Conservation (phyloP, 2,329 filamentous ascomycete species). For the Raffaelea albimanens region DNA sequence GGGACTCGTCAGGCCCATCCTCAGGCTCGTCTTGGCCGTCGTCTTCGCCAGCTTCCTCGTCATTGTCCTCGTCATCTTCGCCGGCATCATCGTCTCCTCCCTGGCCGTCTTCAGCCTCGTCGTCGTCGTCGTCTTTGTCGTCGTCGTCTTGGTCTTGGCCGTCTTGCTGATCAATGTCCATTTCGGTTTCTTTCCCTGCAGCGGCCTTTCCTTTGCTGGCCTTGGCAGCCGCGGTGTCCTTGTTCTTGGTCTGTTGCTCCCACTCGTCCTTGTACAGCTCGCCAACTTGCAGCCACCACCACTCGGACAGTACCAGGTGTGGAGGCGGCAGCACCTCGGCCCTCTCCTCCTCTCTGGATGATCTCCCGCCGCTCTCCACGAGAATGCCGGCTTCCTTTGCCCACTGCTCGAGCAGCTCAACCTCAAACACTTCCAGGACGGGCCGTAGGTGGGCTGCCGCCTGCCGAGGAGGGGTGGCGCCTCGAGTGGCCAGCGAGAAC, state of each 20-base stretch:
- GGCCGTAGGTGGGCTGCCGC: conserved; percentile 48
- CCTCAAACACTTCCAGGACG: conserved; percentile 54
- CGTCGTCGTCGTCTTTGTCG: neutral
- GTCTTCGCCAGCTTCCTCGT: neutral
- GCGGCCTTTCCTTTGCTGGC: neutral
- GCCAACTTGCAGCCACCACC: conserved; percentile 59
- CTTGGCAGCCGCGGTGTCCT: neutral
- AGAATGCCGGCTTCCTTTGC: conserved; percentile 43
- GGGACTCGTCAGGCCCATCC: neutral
- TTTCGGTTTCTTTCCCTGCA: neutral
- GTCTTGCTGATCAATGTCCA: neutral
- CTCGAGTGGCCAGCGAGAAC: conserved; percentile 53
- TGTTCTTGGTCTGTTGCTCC: neutral
- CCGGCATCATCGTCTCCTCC: neutral
- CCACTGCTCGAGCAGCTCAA: conserved; percentile 50
- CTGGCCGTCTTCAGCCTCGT: neutral
- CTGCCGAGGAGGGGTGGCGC: conserved; percentile 42
- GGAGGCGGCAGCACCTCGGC: neutral
- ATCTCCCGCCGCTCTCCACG: conserved; percentile 23
- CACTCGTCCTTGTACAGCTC: conserved; percentile 15
- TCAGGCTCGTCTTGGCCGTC: neutral
- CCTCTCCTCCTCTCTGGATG: conserved; percentile 14
- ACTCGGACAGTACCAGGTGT: conserved; percentile 37
- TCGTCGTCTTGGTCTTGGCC: neutral
- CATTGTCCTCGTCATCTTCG: neutral